A percentile compares a stretch with the other conserved stretches of the same genome.
Evolutionary conservation across 257 asterid genomes (phyloP).

Genomic region (Cordia subcordata): DNA sequence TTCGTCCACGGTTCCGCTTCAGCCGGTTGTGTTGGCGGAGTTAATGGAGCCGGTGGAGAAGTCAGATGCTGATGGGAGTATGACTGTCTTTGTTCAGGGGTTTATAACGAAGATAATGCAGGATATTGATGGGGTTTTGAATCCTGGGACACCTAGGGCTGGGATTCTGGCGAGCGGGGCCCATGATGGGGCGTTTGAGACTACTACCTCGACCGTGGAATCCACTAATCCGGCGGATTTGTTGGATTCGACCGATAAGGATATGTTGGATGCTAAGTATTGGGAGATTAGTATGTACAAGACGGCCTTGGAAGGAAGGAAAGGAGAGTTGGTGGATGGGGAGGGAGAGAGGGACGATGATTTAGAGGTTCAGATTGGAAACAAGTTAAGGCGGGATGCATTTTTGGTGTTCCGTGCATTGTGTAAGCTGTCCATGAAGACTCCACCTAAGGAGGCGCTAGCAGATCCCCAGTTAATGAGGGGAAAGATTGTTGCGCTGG

Average conservation of each 20-base stretch:
- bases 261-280: conserved; percentile 97
- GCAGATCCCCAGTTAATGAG: conserved; percentile 90
- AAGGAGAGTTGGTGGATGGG: conserved; percentile 91
- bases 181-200: conserved; percentile 98
- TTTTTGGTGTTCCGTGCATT: conserved; percentile 91
- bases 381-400: conserved; percentile 92
- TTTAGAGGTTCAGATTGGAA: conserved; percentile 95
- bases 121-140: conserved; percentile 93
- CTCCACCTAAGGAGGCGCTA: conserved; percentile 89
- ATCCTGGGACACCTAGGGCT: conserved; percentile 58
- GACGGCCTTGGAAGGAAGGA: conserved; percentile 94
- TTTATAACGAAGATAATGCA: conserved; percentile 81
- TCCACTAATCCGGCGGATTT: conserved; percentile 95
- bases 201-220: conserved; percentile 88
- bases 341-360: conserved; percentile 94
- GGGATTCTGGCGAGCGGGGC: conserved; percentile 43
- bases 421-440: conserved; percentile 97
- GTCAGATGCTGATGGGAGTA: conserved; percentile 71
- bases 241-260: conserved; percentile 97
- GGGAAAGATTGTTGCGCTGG: conserved; percentile 95
- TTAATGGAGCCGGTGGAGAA: conserved; percentile 86
- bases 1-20: conserved; percentile 83
- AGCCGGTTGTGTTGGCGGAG: conserved; percentile 97
- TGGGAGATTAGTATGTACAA: conserved; percentile 99
- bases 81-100: conserved; percentile 90